Percentiles rank a stretch among this genome's conserved stretches.
Evolutionary conservation across 345 rosid species (phyloP).

Genomic region (Salix dunnii): DNA sequence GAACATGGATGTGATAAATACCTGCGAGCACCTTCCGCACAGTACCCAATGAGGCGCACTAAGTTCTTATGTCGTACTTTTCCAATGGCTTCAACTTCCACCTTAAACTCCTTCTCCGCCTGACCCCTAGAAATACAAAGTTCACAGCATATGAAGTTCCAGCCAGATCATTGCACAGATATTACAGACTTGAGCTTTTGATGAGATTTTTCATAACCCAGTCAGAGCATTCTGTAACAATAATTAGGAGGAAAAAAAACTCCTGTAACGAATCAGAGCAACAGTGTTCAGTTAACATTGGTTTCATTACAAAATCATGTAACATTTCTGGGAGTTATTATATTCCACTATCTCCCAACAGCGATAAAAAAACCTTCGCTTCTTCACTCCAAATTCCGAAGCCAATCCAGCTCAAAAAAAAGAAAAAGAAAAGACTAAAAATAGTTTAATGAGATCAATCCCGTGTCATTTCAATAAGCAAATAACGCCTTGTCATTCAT

Average conservation of each 20-base stretch:
- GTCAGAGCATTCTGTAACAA: background rate
- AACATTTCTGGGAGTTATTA: background rate
- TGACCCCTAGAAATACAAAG: conserved; percentile 58
- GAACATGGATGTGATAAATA: conserved; percentile 14
- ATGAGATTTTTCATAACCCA: background rate
- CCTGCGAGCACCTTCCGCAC: conserved; percentile 84
- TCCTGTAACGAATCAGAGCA: background rate
- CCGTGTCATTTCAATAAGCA: background rate
- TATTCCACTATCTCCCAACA: background rate
- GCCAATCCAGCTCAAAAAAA: background rate
- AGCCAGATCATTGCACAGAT: background rate
- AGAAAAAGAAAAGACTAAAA: background rate
- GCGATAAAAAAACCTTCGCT: background rate
- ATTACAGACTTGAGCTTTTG: background rate
- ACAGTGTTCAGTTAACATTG: background rate
- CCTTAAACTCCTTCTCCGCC: conserved; percentile 94
- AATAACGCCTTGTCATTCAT: background rate
- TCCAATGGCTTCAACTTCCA: conserved; percentile 95
- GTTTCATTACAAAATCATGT: background rate
- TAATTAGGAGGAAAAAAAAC: background rate
- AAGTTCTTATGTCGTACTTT: conserved; percentile 94
- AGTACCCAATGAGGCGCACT: conserved; percentile 89
- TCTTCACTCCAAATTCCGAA: background rate
- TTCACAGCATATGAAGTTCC: background rate
- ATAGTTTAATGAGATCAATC: background rate